These are phyloP conservation scores for Francoa sonchifolia DNA, from an alignment of 441 rosid genomes.

Conservation along the genomic window DNA sequence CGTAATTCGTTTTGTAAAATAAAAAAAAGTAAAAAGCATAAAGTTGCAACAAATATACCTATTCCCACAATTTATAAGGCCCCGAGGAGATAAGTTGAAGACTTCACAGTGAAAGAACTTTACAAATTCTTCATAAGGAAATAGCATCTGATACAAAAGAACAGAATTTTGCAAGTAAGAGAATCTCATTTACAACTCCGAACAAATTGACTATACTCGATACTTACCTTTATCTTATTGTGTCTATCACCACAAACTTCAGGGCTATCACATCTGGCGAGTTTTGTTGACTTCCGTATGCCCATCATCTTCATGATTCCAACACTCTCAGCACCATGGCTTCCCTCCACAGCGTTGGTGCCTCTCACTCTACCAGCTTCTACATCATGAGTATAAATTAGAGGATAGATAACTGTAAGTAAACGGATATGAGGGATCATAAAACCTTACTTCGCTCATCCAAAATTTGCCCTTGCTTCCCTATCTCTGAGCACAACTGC, in stretches of 20 bases:
- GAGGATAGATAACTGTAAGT: conserved; percentile 10
- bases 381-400: conserved; percentile 16
- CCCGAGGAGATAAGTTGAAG: conserved; percentile 53
- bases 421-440: conserved; percentile 7
- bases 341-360: conserved; percentile 20
- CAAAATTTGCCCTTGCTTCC: conserved; percentile 23
- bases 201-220: too few species aligned
- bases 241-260: conserved; percentile 23
- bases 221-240: conserved; percentile 37
- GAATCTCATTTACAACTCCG: conserved; percentile 5
- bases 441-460: conserved; percentile 28
- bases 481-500: conserved; percentile 25
- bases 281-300: conserved; percentile 38
- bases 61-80: conserved; percentile 79
- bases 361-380: conserved; percentile 24
- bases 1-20: too few species aligned
- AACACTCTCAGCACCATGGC: conserved; percentile 22
- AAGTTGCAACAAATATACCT: conserved; percentile 24
- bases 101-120: conserved; percentile 52
- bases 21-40: conserved; percentile 10
- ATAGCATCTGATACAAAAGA: conserved; percentile 44
- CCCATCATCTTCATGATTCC: conserved; percentile 52
- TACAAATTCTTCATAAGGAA: conserved; percentile 71
- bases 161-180: conserved; percentile 6
- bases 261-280: conserved; percentile 16